phyloP scores from a whole-genome alignment of 1,284 basidiomycete genomes.

The Trametes pubescens region DNA sequence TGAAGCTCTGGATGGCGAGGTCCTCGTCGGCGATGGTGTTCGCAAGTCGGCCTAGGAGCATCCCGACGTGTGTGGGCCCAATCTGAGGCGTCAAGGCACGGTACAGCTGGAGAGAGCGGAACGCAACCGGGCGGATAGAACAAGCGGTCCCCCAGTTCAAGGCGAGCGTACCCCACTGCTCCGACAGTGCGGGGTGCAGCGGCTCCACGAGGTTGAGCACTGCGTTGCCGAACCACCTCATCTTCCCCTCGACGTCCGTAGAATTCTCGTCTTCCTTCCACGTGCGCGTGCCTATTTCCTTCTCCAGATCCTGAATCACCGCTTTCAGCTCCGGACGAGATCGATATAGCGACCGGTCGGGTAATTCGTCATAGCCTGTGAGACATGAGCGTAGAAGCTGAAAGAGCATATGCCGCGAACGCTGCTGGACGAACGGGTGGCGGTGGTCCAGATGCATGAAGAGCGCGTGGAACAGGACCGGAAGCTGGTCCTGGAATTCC shows the following conservation, averaged over 20 bases:
- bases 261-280: conserved; percentile 79
- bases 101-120: conserved; percentile 92
- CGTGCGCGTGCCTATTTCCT: conserved; percentile 63
- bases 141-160: conserved; percentile 89
- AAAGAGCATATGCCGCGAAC: conserved; percentile 80
- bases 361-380: conserved; percentile 72
- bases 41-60: conserved; percentile 85
- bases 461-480: conserved; percentile 82
- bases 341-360: conserved; percentile 59
- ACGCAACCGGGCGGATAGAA: conserved; percentile 87
- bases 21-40: conserved; percentile 85
- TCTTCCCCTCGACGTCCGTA: conserved; percentile 64
- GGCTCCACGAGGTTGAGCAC: conserved; percentile 77
- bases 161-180: conserved; percentile 85
- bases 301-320: conserved; percentile 64
- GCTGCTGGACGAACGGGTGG: conserved; percentile 70
- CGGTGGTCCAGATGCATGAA: conserved; percentile 88
- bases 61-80: conserved; percentile 78
- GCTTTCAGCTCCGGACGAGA: conserved; percentile 57
- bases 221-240: conserved; percentile 73
- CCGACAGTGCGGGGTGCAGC: conserved; percentile 70
- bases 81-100: conserved; percentile 82
- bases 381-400: conserved; percentile 84
- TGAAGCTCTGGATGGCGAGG: conserved; percentile 83
- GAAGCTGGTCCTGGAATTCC: conserved; percentile 77